Percentiles rank a stretch among this genome's conserved stretches.
Evolutionary conservation across 2,329 filamentous ascomycete genomes (phyloP).

Genomic region (Phaeoacremonium minimum): DNA sequence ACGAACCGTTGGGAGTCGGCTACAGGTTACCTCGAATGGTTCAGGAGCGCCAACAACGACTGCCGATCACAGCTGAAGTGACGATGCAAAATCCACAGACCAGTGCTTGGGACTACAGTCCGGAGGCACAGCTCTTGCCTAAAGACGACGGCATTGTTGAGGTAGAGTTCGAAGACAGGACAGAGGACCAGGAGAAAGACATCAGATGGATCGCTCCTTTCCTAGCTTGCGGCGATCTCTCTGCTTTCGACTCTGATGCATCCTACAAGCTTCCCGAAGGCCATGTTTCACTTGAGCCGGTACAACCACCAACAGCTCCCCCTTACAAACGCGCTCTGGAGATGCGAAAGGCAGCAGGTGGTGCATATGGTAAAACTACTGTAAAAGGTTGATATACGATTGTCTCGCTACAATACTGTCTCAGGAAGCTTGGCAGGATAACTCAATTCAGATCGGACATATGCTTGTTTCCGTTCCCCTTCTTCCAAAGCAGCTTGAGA

Average conservation of each 20-base stretch:
- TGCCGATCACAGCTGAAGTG: slow-evolving; percentile 34
- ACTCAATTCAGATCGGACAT: too few relatives aligned
- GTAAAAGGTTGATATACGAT: slow-evolving; percentile 23
- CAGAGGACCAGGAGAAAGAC: slow-evolving; percentile 30
- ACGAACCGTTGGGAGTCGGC: slow-evolving; percentile 68
- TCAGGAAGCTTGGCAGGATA: too few relatives aligned
- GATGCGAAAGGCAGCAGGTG: slow-evolving; percentile 70
- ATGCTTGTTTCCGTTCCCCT: too few relatives aligned
- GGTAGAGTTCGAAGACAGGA: slow-evolving; percentile 44
- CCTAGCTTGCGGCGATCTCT: slow-evolving; percentile 93
- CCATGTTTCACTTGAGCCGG: slow-evolving; percentile 80
- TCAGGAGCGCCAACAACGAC: slow-evolving; percentile 30
- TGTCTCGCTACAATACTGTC: too few relatives aligned
- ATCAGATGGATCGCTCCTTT: slow-evolving; percentile 89
- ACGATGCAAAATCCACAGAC: slow-evolving; percentile 40
- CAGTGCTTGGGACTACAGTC: slow-evolving; percentile 35
- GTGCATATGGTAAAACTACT: slow-evolving; percentile 70
- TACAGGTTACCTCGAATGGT: slow-evolving; percentile 48
- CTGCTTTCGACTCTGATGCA: slow-evolving; percentile 91
- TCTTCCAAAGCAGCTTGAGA: slow-evolving; percentile 31
- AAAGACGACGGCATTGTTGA: slow-evolving; percentile 36
- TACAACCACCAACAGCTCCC: slow-evolving; percentile 93
- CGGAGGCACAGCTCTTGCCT: slow-evolving; percentile 9
- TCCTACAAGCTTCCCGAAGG: slow-evolving; percentile 87
- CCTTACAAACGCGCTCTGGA: slow-evolving; percentile 92